Conservation (phyloP, 805 yeast species). For the Monosporozyma yasuniensis region DNA sequence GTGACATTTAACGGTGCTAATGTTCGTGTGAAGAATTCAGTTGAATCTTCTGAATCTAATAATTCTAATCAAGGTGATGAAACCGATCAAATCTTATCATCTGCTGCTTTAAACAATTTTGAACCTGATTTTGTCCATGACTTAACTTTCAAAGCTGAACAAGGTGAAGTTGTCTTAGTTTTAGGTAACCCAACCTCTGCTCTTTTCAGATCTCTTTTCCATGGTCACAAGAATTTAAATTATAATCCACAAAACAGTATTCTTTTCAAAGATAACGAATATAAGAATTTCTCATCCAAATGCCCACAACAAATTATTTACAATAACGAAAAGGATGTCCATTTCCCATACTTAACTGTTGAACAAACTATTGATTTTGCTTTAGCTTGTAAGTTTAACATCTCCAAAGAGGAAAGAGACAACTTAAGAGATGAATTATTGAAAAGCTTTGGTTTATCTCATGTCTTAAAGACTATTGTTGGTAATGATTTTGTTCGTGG, state of each 20-base stretch:
- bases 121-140: constrained; percentile 9
- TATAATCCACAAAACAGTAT: constrained; percentile 19
- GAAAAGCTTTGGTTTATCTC: constrained; percentile 37
- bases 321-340: constrained; percentile 48
- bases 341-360: constrained; percentile 48
- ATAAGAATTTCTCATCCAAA: constrained; percentile 12
- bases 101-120: not conserved
- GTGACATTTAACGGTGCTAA: constrained; percentile 19
- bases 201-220: constrained; percentile 18
- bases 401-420: constrained; percentile 21
- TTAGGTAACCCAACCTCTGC: constrained; percentile 22
- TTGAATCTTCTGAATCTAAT: not conserved
- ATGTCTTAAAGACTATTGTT: constrained; percentile 49
- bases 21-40: constrained; percentile 6
- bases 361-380: constrained; percentile 51
- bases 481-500: constrained; percentile 59
- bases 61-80: not conserved
- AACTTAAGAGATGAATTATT: constrained; percentile 21
- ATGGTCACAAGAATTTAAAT: constrained; percentile 12
- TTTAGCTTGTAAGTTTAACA: constrained; percentile 35
- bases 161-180: constrained; percentile 24
- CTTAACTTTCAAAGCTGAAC: constrained; percentile 17
- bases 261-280: constrained; percentile 18
- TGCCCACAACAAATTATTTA: constrained; percentile 25
- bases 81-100: not conserved